Base-by-base conservation (phyloP, 768 basidiomycete species). In the Strobilomyces confusus region DNA sequence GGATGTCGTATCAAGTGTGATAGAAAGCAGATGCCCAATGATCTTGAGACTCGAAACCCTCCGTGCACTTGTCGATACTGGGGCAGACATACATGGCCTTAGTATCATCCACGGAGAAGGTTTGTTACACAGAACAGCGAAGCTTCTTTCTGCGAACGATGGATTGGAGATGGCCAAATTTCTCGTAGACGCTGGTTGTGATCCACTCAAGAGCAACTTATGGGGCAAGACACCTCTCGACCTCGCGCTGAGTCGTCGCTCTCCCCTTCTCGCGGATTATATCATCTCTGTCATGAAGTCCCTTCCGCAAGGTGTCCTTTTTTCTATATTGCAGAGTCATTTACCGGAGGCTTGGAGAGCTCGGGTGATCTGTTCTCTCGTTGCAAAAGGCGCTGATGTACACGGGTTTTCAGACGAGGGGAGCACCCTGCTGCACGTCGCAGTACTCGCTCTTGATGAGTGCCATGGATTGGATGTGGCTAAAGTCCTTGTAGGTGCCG, bases 101-200 rank as follows among this genome's bases (percentile, higher is more conserved):
- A 26, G 34, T 5, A 11, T n/a, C 0, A 11, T n/a, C 0, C 6
- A 23, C 15, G 55, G 54, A 9, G 8, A 29, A 11, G 32, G 36
- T 7, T 33, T 57, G 26, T 2, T 55, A 13, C 19, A 55, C 1
- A 19, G 8, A 40, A 15, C 42, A 3, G 23, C 8, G 8, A 12
- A 2, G 6, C 42, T 43, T 14, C 38, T 8, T 13, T 1, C 8
- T 40, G 38, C 19, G 19, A 14, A 40, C 6, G 6, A 40, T 4
- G 19, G 38, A 8, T 9, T 40, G 11, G 11, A 40, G 19, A 19
- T 20, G 2, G 23, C 25, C 15, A 49, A 49, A 30, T 4, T 44
- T 5, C 48, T 62, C 3, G n/a, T 57, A 2, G 48, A 8, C 1
- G 48, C 26, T 26, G 62, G 58, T 1, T 57, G 62, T 7, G 36